Evolutionary conservation across 768 basidiomycete genomes (phyloP).

Genomic region (Serendipita sp.): DNA sequence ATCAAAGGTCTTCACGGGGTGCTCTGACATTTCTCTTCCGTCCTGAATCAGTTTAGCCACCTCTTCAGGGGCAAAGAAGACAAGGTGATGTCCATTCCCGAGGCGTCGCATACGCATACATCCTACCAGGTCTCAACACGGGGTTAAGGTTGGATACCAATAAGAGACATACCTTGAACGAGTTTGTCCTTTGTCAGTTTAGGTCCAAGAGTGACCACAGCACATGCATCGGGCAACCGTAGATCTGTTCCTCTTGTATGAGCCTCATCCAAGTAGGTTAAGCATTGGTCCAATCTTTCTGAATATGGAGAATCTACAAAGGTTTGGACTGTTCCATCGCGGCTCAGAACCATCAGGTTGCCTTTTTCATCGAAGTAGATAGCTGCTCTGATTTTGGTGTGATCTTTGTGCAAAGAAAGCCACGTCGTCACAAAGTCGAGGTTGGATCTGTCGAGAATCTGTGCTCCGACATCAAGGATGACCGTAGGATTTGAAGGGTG

Average conservation of each 20-base stretch:
- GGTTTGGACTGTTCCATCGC: slow-evolving; percentile 22
- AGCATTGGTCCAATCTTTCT: slow-evolving; percentile 22
- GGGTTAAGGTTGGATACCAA: not conserved
- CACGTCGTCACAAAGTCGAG: slow-evolving; percentile 19
- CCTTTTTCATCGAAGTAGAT: slow-evolving; percentile 29
- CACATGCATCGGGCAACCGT: slow-evolving; percentile 29
- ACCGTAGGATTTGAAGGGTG: slow-evolving; percentile 16
- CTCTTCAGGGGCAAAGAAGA: slow-evolving; percentile 31
- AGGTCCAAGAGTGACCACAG: slow-evolving; percentile 34
- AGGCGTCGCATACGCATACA: slow-evolving; percentile 40
- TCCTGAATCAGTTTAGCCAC: slow-evolving; percentile 24
- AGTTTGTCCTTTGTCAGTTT: slow-evolving; percentile 37
- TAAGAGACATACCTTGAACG: slow-evolving; percentile 26
- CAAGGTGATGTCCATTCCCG: slow-evolving; percentile 29
- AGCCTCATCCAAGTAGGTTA: slow-evolving; percentile 38
- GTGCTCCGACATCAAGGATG: slow-evolving; percentile 39
- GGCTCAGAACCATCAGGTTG: slow-evolving; percentile 21
- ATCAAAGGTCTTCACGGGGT: slow-evolving; percentile 13
- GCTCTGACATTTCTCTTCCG: slow-evolving; percentile 6
- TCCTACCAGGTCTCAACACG: slow-evolving; percentile 18
- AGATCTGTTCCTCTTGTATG: slow-evolving; percentile 39
- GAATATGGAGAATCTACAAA: slow-evolving; percentile 24
- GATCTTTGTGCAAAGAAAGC: not conserved
- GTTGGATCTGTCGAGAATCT: slow-evolving; percentile 37
- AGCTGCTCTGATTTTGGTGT: slow-evolving; percentile 12